Evolutionary conservation across 805 yeast species (phyloP), one percentile per base, ranked within the genome.

Genomic region (Teunomyces gatunensis): DNA sequence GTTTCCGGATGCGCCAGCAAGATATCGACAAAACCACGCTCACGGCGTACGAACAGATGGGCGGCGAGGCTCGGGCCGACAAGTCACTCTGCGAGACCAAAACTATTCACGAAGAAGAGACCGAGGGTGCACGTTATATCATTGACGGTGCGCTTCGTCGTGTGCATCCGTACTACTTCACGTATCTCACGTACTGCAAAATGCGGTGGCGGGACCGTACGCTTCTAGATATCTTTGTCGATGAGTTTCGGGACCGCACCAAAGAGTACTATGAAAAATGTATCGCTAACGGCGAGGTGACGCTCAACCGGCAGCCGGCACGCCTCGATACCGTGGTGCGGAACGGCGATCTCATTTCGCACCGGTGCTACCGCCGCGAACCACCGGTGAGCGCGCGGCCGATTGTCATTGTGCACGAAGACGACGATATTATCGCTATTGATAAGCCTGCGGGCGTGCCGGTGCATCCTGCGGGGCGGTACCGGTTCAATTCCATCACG

Each of bases 391-490:
- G 78, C 6, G 66, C 85, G 46, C 59, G 72, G 39, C 77, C 79
- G 0, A 83, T 89, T 42, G 75, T 78, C 46, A 80, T 88, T 20
- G 86, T 91, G 0, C 77, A 75, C 60, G 88, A 90, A 58, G 84
- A 89, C 61, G 89, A 85, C 6, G 79, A 86, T 43, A 62, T 89
- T 18, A 73, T 94, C 4, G 95, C 87, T 3, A 84, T 94, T 18
- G 96, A 92, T 63, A 94, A 94, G 54, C 99, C 99, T 0, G 79
- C 94, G 3, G 97, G 99, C 0, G 77, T 94, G 2, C 97, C 99
- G 0, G 96, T 89, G 0, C 99, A 94, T 63, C 98, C 99, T 3
- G 86, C 97, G 0, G 99, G 98, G 0, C 69, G 91, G 53, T 82
- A 84, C 73, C 61, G 94, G 60, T 81, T 81, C 65, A 80, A 84